Base-by-base conservation (phyloP, 768 basidiomycete genomes). In the Russula brevipes region DNA sequence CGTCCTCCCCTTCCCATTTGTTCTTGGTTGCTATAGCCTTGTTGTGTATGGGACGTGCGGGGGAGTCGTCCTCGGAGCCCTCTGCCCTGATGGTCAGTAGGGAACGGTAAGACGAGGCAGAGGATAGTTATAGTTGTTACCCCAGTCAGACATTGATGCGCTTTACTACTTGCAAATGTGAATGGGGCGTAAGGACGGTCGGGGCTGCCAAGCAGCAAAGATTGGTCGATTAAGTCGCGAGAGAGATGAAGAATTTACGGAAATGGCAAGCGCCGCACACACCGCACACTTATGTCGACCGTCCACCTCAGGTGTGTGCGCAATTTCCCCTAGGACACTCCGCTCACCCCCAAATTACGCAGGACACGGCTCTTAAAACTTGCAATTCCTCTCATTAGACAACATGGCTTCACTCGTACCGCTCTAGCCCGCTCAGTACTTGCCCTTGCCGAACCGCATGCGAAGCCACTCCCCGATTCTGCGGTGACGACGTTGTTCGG, bases 1-100 rank as follows among this genome's bases (percentile, higher is more conserved):
- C 90, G 70, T 97, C 95, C 74, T 98, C 95, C 52, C 90, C 95
- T 65, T 87, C 88, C 87, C 90, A 97, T 75, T 88, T 91, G 63
- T 76, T 81, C 31, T 61, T 68, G 16, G 65, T 61, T 16, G 69
- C 68, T 17, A 35, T 19, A 12, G 68, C 69, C 60, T 72, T 73
- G 66, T 17, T 68, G 57, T 50, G 62, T 63, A 59, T 68, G 69
- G 63, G 49, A 47, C 39, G 61, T 31, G 53, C 53, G 31, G 35
- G 61, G 9, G 63, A 30, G 57, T 57, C 63, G 45, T 50, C 51
- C 4, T 60, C 61, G 16, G 68, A 68, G 51, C 55, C 67, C 57
- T 68, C 68, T 68, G 49, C 56, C 59, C 57, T 45, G 47, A 55
- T 45, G 38, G 46, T 57, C 33, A 54, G 54, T n/a, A 19, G 16